Evolutionary conservation across 768 basidiomycete species (phyloP).

Genomic region (Agaricus blazei): DNA sequence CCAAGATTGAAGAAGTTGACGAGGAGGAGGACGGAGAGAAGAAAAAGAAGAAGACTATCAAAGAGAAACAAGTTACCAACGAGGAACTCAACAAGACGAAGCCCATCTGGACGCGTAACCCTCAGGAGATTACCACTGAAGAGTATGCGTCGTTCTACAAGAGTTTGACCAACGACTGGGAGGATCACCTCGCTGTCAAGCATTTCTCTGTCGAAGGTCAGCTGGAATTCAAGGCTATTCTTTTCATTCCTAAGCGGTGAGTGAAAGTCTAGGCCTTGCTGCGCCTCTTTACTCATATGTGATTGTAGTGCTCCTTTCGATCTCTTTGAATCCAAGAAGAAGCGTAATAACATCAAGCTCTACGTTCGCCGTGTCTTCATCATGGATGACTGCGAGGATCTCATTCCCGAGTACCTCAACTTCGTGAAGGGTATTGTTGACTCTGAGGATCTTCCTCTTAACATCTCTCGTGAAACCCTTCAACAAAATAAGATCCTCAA

Average conservation of each 20-base stretch:
- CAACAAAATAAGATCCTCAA: conserved; percentile 99
- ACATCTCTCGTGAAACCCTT: conserved; percentile 99
- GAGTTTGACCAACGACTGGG: conserved; percentile 99
- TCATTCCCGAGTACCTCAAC: conserved; percentile 99
- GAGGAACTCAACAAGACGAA: conserved; percentile 99
- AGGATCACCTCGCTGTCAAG: conserved; percentile 98
- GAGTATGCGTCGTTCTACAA: conserved; percentile 99
- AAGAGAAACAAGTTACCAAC: conserved; percentile 80
- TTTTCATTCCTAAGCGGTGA: conserved; percentile 94
- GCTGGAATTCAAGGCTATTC: conserved; percentile 99
- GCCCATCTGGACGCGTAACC: conserved; percentile 99
- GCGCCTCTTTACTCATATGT: neutral
- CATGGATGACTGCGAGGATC: conserved; percentile 99
- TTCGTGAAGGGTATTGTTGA: conserved; percentile 99
- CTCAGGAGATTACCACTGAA: conserved; percentile 85
- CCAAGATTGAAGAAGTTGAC: conserved; percentile 80
- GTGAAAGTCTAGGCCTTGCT: conserved; percentile 16
- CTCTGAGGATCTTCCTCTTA: conserved; percentile 98
- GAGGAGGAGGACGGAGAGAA: conserved; percentile 86
- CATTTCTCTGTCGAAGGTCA: conserved; percentile 99
- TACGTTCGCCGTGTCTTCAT: conserved; percentile 99
- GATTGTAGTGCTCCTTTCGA: conserved; percentile 87
- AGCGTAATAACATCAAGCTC: conserved; percentile 99
- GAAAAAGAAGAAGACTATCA: conserved; percentile 93
- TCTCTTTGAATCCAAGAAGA: conserved; percentile 99